Evolutionary conservation across 2,329 filamentous ascomycete genomes (phyloP).

Genomic region (Neurospora sp.): DNA sequence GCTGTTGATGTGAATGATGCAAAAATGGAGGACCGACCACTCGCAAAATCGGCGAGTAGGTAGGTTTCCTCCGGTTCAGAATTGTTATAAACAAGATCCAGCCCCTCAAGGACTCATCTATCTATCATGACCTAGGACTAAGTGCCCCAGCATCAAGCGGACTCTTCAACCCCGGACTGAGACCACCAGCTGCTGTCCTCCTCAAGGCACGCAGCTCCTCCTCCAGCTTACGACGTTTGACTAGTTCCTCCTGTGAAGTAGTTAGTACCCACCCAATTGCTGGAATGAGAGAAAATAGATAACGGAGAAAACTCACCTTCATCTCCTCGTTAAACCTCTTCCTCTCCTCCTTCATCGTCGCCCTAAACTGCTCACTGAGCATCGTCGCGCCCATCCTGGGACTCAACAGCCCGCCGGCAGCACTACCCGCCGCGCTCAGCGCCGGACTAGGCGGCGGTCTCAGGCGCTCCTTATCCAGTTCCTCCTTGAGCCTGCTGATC

Average conservation of each 20-base stretch:
- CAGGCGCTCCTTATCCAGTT: constrained; percentile 40
- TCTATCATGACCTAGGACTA: constrained; percentile 11
- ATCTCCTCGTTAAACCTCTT: constrained; percentile 47
- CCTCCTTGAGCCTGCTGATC: constrained; percentile 35
- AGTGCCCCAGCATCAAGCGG: constrained; percentile 28
- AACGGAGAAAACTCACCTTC: constrained; percentile 27
- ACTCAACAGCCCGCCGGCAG: constrained; percentile 15
- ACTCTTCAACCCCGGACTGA: constrained; percentile 27
- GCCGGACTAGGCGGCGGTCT: constrained; percentile 24
- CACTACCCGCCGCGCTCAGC: background rate
- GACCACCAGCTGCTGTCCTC: constrained; percentile 15
- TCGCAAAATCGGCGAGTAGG: background rate
- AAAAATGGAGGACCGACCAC: background rate
- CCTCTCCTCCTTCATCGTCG: constrained; percentile 46
- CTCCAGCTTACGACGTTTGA: constrained; percentile 36
- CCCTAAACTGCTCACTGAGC: constrained; percentile 46
- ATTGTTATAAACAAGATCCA: background rate
- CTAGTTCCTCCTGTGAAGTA: constrained; percentile 38
- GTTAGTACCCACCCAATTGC: constrained; percentile 3
- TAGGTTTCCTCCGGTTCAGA: background rate
- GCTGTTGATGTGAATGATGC: background rate
- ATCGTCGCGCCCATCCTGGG: constrained; percentile 35
- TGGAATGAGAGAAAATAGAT: too few relatives aligned
- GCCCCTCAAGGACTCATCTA: background rate
- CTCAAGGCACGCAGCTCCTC: constrained; percentile 38